Percentiles rank a stretch among this genome's conserved stretches.
Conservation (phyloP, 257 asterid genomes). For the Solanum pennellii region DNA sequence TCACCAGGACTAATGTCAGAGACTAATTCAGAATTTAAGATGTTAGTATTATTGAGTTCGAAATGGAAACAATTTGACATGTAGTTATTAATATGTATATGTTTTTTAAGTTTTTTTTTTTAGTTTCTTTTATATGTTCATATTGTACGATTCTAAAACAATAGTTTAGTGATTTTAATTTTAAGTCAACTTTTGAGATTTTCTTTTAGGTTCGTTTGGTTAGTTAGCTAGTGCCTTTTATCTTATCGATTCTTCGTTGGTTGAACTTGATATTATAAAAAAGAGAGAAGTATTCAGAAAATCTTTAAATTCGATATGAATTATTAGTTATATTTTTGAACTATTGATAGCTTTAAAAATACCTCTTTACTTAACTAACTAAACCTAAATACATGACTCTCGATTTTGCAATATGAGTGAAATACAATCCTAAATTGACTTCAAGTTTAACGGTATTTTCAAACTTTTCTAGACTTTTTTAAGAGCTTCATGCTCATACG, state of each 20-base stretch:
- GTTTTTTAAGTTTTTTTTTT: not conserved
- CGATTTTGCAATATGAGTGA: not conserved
- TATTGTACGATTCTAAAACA: not conserved
- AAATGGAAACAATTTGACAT: not conserved
- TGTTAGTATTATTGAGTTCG: not conserved
- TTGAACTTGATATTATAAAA: not conserved
- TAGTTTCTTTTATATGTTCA: not conserved
- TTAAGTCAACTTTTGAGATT: not conserved
- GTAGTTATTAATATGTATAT: not conserved
- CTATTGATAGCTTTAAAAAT: not conserved
- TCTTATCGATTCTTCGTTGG: not conserved
- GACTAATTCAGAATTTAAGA: not conserved
- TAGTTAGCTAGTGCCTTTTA: not conserved
- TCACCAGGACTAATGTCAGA: constrained; percentile 14
- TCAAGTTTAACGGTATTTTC: too few species aligned
- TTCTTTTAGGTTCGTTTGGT: not conserved
- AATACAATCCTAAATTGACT: not conserved
- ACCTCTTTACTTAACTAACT: too few species aligned
- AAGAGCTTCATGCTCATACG: too few species aligned
- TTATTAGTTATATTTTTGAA: too few species aligned
- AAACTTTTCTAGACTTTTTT: too few species aligned
- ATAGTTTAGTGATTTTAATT: not conserved
- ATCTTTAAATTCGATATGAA: not conserved
- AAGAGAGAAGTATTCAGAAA: not conserved
- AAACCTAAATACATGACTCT: too few species aligned